Evolutionary conservation across 306 rosid genomes (phyloP), one percentile per base, ranked within the genome.

Genomic region (Quercus ilex): DNA sequence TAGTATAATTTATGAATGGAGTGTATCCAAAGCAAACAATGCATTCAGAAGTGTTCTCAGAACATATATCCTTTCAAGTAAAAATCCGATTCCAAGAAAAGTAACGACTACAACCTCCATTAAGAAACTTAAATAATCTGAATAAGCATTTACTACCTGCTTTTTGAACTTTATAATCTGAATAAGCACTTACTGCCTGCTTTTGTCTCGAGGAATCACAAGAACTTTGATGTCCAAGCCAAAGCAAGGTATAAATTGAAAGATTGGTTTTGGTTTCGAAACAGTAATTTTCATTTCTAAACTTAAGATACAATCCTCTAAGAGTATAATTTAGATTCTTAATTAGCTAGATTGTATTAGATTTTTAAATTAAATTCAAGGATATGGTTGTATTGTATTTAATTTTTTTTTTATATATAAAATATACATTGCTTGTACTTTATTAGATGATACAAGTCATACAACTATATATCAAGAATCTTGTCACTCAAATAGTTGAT

Each of bases 231-330:
- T 59, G 56, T 58, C 83, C 77, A 51, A 74, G 80, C 83, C 62
- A 59, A 83, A 73, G 82, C 52, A 77, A 83, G 52, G 80, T 57
- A 83, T 69, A 67, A 49, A 49, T 49, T 49, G 53, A 49, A 49
- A 49, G 53, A 49, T 12, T 49, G 53, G 53, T 49, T 49, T 49
- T 49, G 1, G 17, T 49, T 49, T 49, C 15, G 52, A 14, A 46
- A 46, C 15, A 43, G 35, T 33, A 5, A 4, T 33, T 33, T 43
- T 43, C 49, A 46, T 46, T 46, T 46, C 52, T 46, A 10, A 46
- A 46, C 14, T 46, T 46, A 46, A 49, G 53, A 49, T 49, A 49
- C 53, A 49, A 49, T 49, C 46, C 11, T 41, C 46, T 41, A 41
- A 41, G 46, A 8, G 12, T 41, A 41, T 0, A 8, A 8, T 41